These are phyloP conservation scores for Phytophthora kernoviae DNA, from an alignment of 352 stramenopile genomes.

Conservation along the genomic window DNA sequence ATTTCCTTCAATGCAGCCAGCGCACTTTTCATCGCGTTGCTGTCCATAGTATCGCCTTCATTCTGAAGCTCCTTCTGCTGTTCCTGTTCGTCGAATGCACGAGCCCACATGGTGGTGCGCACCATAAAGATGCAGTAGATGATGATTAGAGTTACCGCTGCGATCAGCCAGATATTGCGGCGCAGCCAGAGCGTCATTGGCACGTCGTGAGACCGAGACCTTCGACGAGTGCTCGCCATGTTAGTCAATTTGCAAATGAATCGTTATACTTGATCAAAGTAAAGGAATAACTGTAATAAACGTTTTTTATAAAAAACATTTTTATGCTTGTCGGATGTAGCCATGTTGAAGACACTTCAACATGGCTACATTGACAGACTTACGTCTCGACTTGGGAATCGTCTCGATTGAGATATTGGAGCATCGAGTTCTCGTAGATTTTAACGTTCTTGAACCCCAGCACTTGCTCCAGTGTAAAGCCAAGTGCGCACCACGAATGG, in stretches of 20 bases:
- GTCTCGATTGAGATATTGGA: constrained; percentile 77
- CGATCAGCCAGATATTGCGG: constrained; percentile 34
- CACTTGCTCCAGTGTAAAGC: constrained; percentile 77
- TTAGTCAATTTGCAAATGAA: constrained; percentile 9
- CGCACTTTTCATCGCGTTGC: constrained; percentile 18
- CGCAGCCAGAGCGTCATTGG: constrained; percentile 22
- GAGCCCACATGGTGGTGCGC: constrained; percentile 35
- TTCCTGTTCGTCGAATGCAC: constrained; percentile 10
- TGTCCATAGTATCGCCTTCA: neutral
- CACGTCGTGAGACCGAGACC: constrained; percentile 3
- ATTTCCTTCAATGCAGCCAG: constrained; percentile 19
- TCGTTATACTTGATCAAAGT: constrained; percentile 4
- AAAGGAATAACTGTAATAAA: neutral
- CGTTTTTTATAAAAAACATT: neutral
- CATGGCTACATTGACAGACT: neutral
- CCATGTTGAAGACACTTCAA: neutral
- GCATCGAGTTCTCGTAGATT: constrained; percentile 79
- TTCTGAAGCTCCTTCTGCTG: constrained; percentile 12
- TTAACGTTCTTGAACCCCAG: constrained; percentile 37
- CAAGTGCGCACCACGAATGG: constrained; percentile 68
- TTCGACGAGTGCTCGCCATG: constrained; percentile 6
- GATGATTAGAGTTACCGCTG: constrained; percentile 28
- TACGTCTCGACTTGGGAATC: constrained; percentile 52
- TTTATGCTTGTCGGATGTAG: neutral
- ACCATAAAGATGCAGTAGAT: constrained; percentile 49